Conservation (phyloP, 805 yeast species). For the Schwanniomyces sp. region DNA sequence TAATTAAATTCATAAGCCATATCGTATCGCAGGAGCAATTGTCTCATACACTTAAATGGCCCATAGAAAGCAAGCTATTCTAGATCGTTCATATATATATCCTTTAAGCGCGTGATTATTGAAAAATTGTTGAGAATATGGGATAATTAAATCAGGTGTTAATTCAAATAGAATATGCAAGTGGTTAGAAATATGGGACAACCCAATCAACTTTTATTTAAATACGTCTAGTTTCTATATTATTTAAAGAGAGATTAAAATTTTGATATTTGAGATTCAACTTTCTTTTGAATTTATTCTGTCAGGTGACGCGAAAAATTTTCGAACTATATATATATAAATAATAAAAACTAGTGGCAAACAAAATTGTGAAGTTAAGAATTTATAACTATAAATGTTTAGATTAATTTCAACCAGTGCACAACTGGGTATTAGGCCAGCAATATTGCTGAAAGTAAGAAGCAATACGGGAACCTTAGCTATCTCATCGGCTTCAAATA, state of each 20-base stretch:
- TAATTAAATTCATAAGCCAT: too few species aligned
- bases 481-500: constrained; percentile 3
- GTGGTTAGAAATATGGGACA: too few species aligned
- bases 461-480: constrained; percentile 17
- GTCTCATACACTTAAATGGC: too few species aligned
- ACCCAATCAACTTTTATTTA: too few species aligned
- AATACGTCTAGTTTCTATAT: neutral
- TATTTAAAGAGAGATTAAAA: neutral
- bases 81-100: too few species aligned
- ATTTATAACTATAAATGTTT: constrained; percentile 24
- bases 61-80: too few species aligned
- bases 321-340: constrained; percentile 1
- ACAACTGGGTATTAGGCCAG: constrained; percentile 36
- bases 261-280: neutral
- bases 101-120: neutral
- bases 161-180: too few species aligned
- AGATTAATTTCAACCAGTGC: constrained; percentile 39
- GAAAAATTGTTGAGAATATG: neutral
- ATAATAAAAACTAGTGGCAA: neutral
- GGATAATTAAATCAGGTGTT: neutral
- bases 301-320: constrained; percentile 6
- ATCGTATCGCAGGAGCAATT: too few species aligned
- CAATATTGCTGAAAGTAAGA: constrained; percentile 36
- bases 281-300: neutral
- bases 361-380: neutral